Conservation (phyloP, 2,329 filamentous ascomycete genomes). For the Phaeosphaeriaceae sp. region DNA sequence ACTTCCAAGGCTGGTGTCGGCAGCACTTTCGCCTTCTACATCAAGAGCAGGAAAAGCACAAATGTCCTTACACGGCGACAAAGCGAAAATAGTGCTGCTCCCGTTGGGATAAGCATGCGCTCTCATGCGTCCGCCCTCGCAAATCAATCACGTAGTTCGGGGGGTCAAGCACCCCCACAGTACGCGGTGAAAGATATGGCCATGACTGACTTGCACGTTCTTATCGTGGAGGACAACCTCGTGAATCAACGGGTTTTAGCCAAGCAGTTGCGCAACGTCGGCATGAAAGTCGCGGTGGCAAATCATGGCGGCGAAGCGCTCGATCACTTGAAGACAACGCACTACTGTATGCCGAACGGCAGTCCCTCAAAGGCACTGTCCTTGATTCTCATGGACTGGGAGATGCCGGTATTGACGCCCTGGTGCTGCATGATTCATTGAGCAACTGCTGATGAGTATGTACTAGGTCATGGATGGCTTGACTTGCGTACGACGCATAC, state of each 20-base stretch:
- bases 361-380: constrained; percentile 16
- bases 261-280: constrained; percentile 47
- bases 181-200: constrained; percentile 5
- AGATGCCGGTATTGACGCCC: constrained; percentile 31
- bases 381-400: constrained; percentile 42
- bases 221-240: constrained; percentile 50
- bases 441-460: background rate
- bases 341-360: constrained; percentile 19
- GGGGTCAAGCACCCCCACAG: background rate
- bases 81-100: constrained; percentile 7
- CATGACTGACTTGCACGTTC: constrained; percentile 24
- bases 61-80: constrained; percentile 3
- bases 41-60: constrained; percentile 27
- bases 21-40: constrained; percentile 44
- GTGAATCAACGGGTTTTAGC: constrained; percentile 51
- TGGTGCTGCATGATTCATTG: background rate
- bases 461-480: constrained; percentile 37
- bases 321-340: constrained; percentile 39
- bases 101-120: constrained; percentile 14
- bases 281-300: constrained; percentile 47
- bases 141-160: constrained; percentile 13
- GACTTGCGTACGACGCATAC: constrained; percentile 32
- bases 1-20: constrained; percentile 37
- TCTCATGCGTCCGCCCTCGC: constrained; percentile 13
- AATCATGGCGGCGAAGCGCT: constrained; percentile 50